Conservation (phyloP, 1,284 basidiomycete species). For the Ustilago vetiveriae region DNA sequence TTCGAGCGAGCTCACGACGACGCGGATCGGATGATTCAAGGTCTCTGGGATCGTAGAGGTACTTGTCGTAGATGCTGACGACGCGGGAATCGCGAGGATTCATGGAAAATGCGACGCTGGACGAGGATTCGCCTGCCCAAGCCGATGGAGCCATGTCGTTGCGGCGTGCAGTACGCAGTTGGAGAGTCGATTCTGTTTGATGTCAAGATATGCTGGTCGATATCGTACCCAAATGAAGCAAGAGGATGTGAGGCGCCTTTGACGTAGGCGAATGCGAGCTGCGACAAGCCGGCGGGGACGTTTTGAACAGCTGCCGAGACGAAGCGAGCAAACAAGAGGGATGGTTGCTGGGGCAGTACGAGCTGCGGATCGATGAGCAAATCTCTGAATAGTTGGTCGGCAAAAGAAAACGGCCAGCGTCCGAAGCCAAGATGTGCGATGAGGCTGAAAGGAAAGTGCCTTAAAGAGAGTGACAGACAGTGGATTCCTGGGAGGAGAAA, state of each 20-base stretch:
- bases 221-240: not conserved
- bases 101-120: conserved; percentile 38
- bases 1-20: conserved; percentile 48
- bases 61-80: conserved; percentile 59
- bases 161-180: not conserved
- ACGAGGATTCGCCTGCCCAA: conserved; percentile 37
- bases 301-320: too few species aligned
- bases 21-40: conserved; percentile 51
- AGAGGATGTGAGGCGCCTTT: not conserved
- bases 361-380: too few species aligned
- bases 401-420: conserved; percentile 6
- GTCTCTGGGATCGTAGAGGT: conserved; percentile 55
- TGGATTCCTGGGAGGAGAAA: not conserved
- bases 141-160: conserved; percentile 17
- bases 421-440: not conserved
- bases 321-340: too few species aligned
- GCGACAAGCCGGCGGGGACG: too few species aligned
- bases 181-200: too few species aligned
- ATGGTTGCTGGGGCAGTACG: too few species aligned
- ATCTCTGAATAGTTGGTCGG: too few species aligned
- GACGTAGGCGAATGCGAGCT: too few species aligned
- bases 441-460: not conserved
- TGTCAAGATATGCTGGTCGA: not conserved
- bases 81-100: conserved; percentile 54
- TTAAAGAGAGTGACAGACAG: conserved; percentile 2